These are phyloP conservation scores for Gymnopilus dilepis DNA, from an alignment of 768 basidiomycete species.

Conservation along the genomic window DNA sequence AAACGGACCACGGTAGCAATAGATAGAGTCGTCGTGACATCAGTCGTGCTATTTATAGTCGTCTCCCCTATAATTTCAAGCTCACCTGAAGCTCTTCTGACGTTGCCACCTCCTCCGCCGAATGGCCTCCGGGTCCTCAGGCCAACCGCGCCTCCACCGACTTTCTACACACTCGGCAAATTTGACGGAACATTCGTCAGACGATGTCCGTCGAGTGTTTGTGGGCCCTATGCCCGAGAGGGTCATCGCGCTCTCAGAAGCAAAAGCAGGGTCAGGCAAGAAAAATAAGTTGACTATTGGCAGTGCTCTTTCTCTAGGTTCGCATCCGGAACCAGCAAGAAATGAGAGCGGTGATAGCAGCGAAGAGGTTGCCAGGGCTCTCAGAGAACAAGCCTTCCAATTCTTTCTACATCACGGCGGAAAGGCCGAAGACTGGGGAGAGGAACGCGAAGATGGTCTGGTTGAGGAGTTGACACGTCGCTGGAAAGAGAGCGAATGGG, in stretches of 20 bases:
- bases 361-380: slow-evolving; percentile 48
- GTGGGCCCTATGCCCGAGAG: slow-evolving; percentile 80
- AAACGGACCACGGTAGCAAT: background rate
- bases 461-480: slow-evolving; percentile 60
- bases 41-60: background rate
- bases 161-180: background rate
- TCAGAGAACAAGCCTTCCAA: slow-evolving; percentile 64
- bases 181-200: background rate
- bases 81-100: background rate
- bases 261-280: slow-evolving; percentile 29
- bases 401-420: slow-evolving; percentile 74
- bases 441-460: slow-evolving; percentile 52
- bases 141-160: background rate
- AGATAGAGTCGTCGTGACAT: background rate
- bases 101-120: background rate
- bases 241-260: slow-evolving; percentile 48
- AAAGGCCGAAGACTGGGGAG: slow-evolving; percentile 68
- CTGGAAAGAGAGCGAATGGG: slow-evolving; percentile 77
- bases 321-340: slow-evolving; percentile 30
- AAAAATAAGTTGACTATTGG: slow-evolving; percentile 30
- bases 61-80: background rate
- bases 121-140: slow-evolving; percentile 16
- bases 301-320: slow-evolving; percentile 28
- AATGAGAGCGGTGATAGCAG: slow-evolving; percentile 33
- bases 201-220: slow-evolving; percentile 56